phyloP scores from a whole-genome alignment of 768 basidiomycete genomes.

The Termitomyces sp. region DNA sequence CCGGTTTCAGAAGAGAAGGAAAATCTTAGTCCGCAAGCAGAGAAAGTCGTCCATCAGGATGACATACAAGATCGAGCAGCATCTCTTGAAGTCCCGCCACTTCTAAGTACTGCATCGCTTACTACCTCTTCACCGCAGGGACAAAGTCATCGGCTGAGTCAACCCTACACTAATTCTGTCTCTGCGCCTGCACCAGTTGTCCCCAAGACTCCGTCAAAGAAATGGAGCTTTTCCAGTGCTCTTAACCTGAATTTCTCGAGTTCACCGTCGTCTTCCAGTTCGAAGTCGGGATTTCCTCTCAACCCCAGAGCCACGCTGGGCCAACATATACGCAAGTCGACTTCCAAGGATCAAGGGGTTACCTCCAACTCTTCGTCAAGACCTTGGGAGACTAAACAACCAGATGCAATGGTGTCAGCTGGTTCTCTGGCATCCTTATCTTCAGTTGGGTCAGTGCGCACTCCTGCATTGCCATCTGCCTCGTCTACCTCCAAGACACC shows the following conservation, averaged over 20 bases:
- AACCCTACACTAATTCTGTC: slow-evolving; percentile 33
- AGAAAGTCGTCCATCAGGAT: slow-evolving; percentile 37
- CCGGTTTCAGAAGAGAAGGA: slow-evolving; percentile 36
- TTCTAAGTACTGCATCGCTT: slow-evolving; percentile 24
- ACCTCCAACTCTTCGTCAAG: slow-evolving; percentile 37
- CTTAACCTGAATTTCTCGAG: slow-evolving; percentile 69
- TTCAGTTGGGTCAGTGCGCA: slow-evolving; percentile 61
- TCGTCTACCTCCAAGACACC: slow-evolving; percentile 58
- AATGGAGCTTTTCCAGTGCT: slow-evolving; percentile 92
- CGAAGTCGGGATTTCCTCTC: slow-evolving; percentile 52
- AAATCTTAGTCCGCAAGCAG: slow-evolving; percentile 34
- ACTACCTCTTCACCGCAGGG: slow-evolving; percentile 16
- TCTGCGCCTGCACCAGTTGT: slow-evolving; percentile 40
- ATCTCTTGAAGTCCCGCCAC: slow-evolving; percentile 46
- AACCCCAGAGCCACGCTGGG: slow-evolving; percentile 67
- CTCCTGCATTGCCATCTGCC: slow-evolving; percentile 36
- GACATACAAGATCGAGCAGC: slow-evolving; percentile 40
- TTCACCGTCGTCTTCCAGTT: slow-evolving; percentile 55
- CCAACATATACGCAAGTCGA: slow-evolving; percentile 62
- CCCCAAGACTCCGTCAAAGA: slow-evolving; percentile 85
- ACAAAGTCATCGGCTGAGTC: slow-evolving; percentile 30
- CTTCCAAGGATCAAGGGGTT: slow-evolving; percentile 57
- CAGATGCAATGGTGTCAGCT: slow-evolving; percentile 75
- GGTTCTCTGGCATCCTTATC: slow-evolving; percentile 71
- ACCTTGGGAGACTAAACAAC: slow-evolving; percentile 64